Base-by-base conservation (phyloP, 768 basidiomycete species). In the Saitozyma sp. region DNA sequence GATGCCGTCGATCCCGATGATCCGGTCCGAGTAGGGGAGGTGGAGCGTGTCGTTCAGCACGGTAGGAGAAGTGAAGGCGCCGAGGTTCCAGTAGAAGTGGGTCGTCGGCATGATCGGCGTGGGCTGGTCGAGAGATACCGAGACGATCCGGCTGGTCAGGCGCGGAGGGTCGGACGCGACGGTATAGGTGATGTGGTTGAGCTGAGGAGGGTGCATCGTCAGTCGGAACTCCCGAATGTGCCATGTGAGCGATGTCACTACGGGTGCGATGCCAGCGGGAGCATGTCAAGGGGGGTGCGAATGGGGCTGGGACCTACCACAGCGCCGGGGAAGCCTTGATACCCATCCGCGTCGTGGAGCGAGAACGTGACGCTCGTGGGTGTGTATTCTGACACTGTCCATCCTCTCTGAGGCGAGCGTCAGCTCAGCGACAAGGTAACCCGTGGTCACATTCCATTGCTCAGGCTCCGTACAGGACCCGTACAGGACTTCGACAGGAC, bases 301-400 rank as follows among this genome's bases (percentile, higher is more conserved):
- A n/a, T n/a, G n/a, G n/a, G 29, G 29, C 5, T 29, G 29, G 29
- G 29, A 59, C 70, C 48, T 39, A 69, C 70, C n/a, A 72, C 58
- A 10, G 62, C 68, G 42, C 84, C 85, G 3, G 85, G 85, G 65
- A 85, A 86, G 0, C 85, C 85, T 72, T 86, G 83, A 57, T 83
- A 82, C 7, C 82, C 85, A 38, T 52, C 59, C 8, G 78, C 64
- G 69, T 86, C 86, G 37, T 85, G 38, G 61, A 84, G 84, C 60
- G 80, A 81, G 73, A 83, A 87, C 0, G 84, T 85, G 2, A 86
- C 84, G 54, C 84, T 84, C 1, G 81, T 83, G 16, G 78, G 65
- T 6, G 81, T 80, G 63, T 78, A 80, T 11, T 78, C 74, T 0
- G 82, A 81, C 7, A 85, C 62, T 2, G 82, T 84, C 85, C 86